Evolutionary conservation across 495 filamentous ascomycete species (phyloP).

Genomic region (Penicillium diatomitis): DNA sequence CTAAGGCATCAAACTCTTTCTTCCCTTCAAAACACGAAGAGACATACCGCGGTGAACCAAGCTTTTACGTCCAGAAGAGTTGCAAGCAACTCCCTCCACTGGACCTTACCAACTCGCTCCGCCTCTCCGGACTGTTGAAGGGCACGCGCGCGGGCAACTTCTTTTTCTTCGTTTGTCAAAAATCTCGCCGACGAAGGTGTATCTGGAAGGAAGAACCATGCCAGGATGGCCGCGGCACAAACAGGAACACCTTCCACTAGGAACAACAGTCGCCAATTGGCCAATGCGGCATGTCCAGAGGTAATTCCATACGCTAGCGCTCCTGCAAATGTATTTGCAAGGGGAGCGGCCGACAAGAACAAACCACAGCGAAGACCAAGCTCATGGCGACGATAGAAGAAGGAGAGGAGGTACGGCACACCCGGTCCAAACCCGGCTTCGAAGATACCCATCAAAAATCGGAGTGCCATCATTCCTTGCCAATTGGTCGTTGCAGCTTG

Average conservation of each 20-base stretch:
- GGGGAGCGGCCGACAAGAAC: constrained; percentile 67
- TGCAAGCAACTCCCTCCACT: constrained; percentile 48
- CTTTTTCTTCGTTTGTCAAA: constrained; percentile 59
- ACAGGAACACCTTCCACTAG: constrained; percentile 75
- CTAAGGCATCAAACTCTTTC: no score
- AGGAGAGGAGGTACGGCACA: constrained; percentile 65
- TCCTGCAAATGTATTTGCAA: constrained; percentile 77
- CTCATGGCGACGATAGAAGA: constrained; percentile 77
- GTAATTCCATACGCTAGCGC: constrained; percentile 80
- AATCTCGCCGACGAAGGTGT: constrained; percentile 59
- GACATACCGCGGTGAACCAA: constrained; percentile 42
- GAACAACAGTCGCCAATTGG: constrained; percentile 75
- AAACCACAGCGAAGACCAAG: constrained; percentile 68
- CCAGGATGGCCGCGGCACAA: constrained; percentile 52
- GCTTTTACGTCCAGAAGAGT: constrained; percentile 55
- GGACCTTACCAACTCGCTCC: constrained; percentile 41
- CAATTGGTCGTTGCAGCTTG: constrained; percentile 55
- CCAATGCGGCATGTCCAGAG: constrained; percentile 52
- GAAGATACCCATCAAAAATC: constrained; percentile 57
- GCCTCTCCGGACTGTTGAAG: constrained; percentile 54
- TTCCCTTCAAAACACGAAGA: not conserved
- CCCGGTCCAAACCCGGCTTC: constrained; percentile 62
- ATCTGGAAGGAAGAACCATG: constrained; percentile 66
- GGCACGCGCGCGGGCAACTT: constrained; percentile 54
- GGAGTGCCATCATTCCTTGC: constrained; percentile 54